Conservation (phyloP, 768 basidiomycete species). For the Crassisporium funariophilum region DNA sequence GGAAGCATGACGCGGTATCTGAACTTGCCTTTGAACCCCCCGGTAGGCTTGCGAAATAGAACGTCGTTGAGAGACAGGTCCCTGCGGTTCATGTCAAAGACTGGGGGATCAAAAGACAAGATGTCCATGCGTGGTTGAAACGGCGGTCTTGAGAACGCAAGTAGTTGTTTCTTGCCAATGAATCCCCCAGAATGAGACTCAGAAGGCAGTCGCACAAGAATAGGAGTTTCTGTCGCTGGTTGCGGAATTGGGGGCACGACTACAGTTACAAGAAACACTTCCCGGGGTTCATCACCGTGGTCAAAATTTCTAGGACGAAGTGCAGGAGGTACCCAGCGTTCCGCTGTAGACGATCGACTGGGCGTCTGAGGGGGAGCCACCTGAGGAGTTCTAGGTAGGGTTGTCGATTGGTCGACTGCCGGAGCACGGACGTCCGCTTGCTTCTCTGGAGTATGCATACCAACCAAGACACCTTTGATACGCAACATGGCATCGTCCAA, state of each 20-base stretch:
- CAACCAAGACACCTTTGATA: slow-evolving; percentile 78
- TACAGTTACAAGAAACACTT: slow-evolving; percentile 49
- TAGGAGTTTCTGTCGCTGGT: slow-evolving; percentile 33
- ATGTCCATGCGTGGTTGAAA: slow-evolving; percentile 59
- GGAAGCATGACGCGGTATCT: slow-evolving; percentile 47
- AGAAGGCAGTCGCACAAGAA: slow-evolving; percentile 52
- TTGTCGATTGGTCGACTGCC: slow-evolving; percentile 24
- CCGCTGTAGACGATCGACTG: slow-evolving; percentile 32
- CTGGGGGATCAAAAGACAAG: slow-evolving; percentile 71
- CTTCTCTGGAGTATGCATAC: slow-evolving; percentile 56
- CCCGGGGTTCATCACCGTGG: slow-evolving; percentile 36
- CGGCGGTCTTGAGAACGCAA: slow-evolving; percentile 40
- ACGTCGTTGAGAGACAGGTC: slow-evolving; percentile 68
- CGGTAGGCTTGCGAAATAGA: slow-evolving; percentile 52
- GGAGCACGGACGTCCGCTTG: slow-evolving; percentile 31
- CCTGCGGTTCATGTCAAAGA: slow-evolving; percentile 60
- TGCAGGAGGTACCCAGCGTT: slow-evolving; percentile 63
- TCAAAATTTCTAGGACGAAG: slow-evolving; percentile 42
- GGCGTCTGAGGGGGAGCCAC: slow-evolving; percentile 16
- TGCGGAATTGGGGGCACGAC: slow-evolving; percentile 52
- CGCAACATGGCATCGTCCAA: slow-evolving; percentile 84
- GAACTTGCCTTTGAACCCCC: slow-evolving; percentile 37
- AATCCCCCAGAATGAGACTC: slow-evolving; percentile 43
- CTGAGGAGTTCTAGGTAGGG: slow-evolving; percentile 21
- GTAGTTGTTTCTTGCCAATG: slow-evolving; percentile 50